Evolutionary conservation across 2,329 filamentous ascomycete genomes (phyloP), one percentile per base, ranked within the genome.

Genomic region (Amylocarpus encephaloides): DNA sequence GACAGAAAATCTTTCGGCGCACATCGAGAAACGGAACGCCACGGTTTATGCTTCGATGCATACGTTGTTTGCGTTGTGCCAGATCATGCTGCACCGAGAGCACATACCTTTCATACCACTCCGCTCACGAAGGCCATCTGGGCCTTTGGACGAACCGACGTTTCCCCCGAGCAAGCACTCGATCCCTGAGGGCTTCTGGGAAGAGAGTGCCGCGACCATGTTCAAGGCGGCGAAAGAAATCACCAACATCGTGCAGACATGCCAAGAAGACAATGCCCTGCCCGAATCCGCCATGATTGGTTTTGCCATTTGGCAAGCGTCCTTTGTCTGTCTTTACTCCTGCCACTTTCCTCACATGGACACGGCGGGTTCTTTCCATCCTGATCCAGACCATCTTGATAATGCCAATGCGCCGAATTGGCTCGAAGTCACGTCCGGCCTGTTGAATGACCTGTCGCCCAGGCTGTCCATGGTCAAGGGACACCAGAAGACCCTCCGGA

Each of bases 331-430:
- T 32, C 72, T 86, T 2, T 88, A 88, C 62, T 79, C 79, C 10
- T 72, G 74, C 40, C 78, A 82, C 60, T 88, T 88, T 50, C 81
- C 82, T 0, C 75, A 78, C 50, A 86, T 88, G 80, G 85, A 88
- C 58, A 71, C 70, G 1, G 68, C 76, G 71, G 2, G 76, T 78
- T 60, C 76, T 86, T 68, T 62, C 70, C 5, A 60, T 59, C 39
- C 55, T 68, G 2, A 68, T 73, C 29, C 16, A 32, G 44, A 41
- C 33, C 16, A 38, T n/a, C 22, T 7, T 35, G 22, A 40, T 40
- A 12, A 16, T 22, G 29, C 11, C 26, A 6, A 5, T 34, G 40
- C 18, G 22, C 26, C 15, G 38, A 42, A 50, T 5, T 54, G 52
- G 34, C 41, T 76, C 0, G 71, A 70, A 1, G 66, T 77, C 40